These are phyloP conservation scores for Conoideocrella luteorostrata DNA, from an alignment of 2,329 filamentous ascomycete genomes.

Conservation along the genomic window DNA sequence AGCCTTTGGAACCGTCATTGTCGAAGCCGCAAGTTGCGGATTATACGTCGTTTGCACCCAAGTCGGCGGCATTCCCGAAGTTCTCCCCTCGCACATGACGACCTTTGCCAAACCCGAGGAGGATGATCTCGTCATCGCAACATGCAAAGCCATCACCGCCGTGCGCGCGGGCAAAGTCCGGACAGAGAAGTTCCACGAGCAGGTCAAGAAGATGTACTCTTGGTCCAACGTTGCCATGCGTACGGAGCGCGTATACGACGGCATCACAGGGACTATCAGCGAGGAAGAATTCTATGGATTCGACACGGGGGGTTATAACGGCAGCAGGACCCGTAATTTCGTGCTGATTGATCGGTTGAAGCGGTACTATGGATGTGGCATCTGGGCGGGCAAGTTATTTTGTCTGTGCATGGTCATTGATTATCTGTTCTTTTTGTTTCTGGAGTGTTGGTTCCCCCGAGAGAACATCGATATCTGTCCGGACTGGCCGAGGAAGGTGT, in stretches of 20 bases:
- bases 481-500: constrained; percentile 79
- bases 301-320: constrained; percentile 63
- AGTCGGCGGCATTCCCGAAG: constrained; percentile 94
- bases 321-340: constrained; percentile 72
- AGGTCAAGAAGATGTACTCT: constrained; percentile 97
- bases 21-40: constrained; percentile 92
- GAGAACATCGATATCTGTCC: constrained; percentile 82
- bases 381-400: constrained; percentile 97
- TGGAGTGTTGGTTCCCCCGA: constrained; percentile 82
- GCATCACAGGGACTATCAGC: constrained; percentile 78
- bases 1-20: constrained; percentile 95
- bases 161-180: constrained; percentile 80
- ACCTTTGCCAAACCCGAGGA: constrained; percentile 96
- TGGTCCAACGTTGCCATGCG: constrained; percentile 94
- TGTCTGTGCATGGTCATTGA: constrained; percentile 92
- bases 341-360: constrained; percentile 92
- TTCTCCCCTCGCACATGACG: constrained; percentile 93
- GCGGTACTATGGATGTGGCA: constrained; percentile 93
- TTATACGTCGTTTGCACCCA: constrained; percentile 95
- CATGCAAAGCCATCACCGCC: constrained; percentile 79
- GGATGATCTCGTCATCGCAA: constrained; percentile 86
- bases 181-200: constrained; percentile 91
- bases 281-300: constrained; percentile 87
- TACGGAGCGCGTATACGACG: constrained; percentile 91
- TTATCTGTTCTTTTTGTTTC: constrained; percentile 80